Evolutionary conservation across 805 yeast species (phyloP), one percentile per base, ranked within the genome.

Genomic region (Saturnispora hagleri): DNA sequence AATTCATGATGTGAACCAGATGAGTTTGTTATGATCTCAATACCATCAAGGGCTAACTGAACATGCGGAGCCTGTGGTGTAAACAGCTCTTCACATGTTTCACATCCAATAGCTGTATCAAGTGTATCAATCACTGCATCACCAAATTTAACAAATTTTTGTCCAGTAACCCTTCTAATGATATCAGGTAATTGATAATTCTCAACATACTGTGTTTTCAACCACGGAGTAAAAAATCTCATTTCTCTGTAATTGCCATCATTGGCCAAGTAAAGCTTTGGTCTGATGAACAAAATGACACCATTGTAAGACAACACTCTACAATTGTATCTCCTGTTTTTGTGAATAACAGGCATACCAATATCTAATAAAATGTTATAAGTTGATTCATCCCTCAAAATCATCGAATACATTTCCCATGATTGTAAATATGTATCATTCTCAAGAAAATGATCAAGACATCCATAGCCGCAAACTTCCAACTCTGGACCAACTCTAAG

Each of bases 161-260:
- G 96, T 17, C 82, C 84, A 0, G 90, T 80, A 46, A 84, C 65
- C 55, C 74, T 73, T 55, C 79, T 80, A 51, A 93, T 80, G 58
- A 72, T 63, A 51, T 82, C 74, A 3, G 99, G 99, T 53, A 95
- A 73, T 31, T 76, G 70, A 61, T 75, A 84, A 49, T 75, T 75
- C 66, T 93, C 98, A 44, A 82, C 84, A 55, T 81, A 77, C 58
- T 84, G 80, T 3, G 89, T 80, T 50, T 88, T 79, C 61, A 80
- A 71, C 99, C 99, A 93, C 12, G 98, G 97, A 0, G 96, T 87
- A 68, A 93, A 93, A 66, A 83, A 89, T 60, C 99, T 77, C 98
- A 93, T 90, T 67, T 93, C 99, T 48, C 99, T 79, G 70, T 95
- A 93, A 65, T 93, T 93, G 0, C 99, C 99, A 70, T 93, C 99